phyloP scores from a whole-genome alignment of 169 alveolate species.

The Theileria equi region DNA sequence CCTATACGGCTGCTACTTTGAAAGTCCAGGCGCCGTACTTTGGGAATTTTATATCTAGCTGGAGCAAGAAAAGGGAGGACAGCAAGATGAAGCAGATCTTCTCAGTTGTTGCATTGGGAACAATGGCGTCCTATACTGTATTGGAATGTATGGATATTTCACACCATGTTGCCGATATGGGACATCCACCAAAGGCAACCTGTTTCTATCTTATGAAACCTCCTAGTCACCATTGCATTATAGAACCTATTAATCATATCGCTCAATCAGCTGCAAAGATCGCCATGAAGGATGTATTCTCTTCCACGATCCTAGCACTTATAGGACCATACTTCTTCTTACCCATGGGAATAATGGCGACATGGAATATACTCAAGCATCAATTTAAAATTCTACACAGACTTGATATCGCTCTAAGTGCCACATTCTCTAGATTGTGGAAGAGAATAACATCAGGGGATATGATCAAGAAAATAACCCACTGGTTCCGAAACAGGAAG shows the following conservation, averaged over 20 bases:
- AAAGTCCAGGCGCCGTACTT: slow-evolving; percentile 77
- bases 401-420: slow-evolving; percentile 68
- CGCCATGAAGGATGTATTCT: slow-evolving; percentile 68
- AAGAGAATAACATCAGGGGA: slow-evolving; percentile 58
- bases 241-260: slow-evolving; percentile 45
- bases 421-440: slow-evolving; percentile 67
- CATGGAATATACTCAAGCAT: slow-evolving; percentile 72
- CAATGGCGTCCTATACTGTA: slow-evolving; percentile 72
- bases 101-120: slow-evolving; percentile 68
- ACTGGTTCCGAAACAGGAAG: slow-evolving; percentile 61
- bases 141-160: slow-evolving; percentile 73
- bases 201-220: slow-evolving; percentile 67
- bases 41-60: slow-evolving; percentile 71
- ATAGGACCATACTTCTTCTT: slow-evolving; percentile 72
- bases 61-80: slow-evolving; percentile 70
- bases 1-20: slow-evolving; percentile 66
- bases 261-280: slow-evolving; percentile 58
- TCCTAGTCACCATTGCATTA: slow-evolving; percentile 61
- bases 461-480: slow-evolving; percentile 57
- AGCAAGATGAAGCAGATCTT: slow-evolving; percentile 62
- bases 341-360: slow-evolving; percentile 75
- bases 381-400: slow-evolving; percentile 75
- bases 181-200: slow-evolving; percentile 68
- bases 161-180: slow-evolving; percentile 75
- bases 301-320: slow-evolving; percentile 73